Evolutionary conservation across 2,329 filamentous ascomycete genomes (phyloP).

Genomic region (Cercospora citrullina): DNA sequence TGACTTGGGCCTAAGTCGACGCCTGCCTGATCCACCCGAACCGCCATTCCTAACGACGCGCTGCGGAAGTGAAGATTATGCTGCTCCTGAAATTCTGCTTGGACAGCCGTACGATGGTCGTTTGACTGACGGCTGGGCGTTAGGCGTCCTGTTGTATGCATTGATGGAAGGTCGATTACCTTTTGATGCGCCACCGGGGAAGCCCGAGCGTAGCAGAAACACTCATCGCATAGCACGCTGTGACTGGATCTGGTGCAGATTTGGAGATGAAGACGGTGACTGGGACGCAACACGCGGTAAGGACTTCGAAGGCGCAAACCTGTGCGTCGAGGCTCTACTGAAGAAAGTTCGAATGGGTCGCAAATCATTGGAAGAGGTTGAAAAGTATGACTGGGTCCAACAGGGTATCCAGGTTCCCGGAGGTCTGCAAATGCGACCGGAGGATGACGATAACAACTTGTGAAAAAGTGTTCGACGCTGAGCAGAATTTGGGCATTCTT

Average conservation of each 20-base stretch:
- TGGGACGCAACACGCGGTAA: constrained; percentile 71
- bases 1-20: constrained; percentile 84
- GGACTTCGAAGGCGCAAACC: constrained; percentile 70
- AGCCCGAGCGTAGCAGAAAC: constrained; percentile 68
- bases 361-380: constrained; percentile 73
- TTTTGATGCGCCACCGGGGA: constrained; percentile 84
- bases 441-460: constrained; percentile 41
- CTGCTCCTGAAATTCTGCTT: constrained; percentile 93
- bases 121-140: constrained; percentile 88
- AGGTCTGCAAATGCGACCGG: constrained; percentile 55
- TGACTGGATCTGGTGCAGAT: constrained; percentile 93
- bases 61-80: constrained; percentile 96
- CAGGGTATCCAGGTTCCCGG: constrained; percentile 69
- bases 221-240: constrained; percentile 93
- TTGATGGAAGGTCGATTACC: constrained; percentile 89
- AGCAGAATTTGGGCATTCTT: not conserved
- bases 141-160: constrained; percentile 90
- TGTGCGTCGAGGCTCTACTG: constrained; percentile 79
- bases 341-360: constrained; percentile 75
- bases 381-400: constrained; percentile 71
- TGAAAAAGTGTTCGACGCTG: not conserved
- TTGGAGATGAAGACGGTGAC: constrained; percentile 79
- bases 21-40: constrained; percentile 69
- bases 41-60: constrained; percentile 89
- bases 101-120: constrained; percentile 93